Conservation (phyloP, 192 early-diverging fungal species). For the Podila clonocystis region DNA sequence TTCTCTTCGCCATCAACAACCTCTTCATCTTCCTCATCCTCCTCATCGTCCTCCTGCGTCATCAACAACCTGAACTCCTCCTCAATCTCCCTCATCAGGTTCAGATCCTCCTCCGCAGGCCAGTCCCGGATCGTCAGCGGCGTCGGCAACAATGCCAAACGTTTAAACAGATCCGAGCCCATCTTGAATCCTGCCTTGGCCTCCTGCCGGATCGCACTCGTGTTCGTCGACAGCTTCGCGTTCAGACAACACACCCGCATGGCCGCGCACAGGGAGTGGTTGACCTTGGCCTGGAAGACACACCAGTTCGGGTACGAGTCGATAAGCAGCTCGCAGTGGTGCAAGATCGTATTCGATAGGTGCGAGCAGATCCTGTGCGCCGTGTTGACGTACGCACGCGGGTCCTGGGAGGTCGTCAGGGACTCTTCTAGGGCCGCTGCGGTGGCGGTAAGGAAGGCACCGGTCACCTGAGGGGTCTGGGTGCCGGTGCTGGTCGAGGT, state of each 20-base stretch:
- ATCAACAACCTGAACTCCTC: slow-evolving; percentile 44
- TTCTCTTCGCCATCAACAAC: no score
- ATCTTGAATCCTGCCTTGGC: slow-evolving; percentile 50
- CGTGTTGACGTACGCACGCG: slow-evolving; percentile 28
- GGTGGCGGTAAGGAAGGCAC: no score
- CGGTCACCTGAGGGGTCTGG: no score
- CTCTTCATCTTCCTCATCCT: no score
- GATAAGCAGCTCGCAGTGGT: slow-evolving; percentile 38
- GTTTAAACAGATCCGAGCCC: slow-evolving; percentile 40
- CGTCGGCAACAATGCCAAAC: slow-evolving; percentile 21
- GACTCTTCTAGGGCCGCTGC: no score
- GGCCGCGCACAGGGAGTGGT: slow-evolving; percentile 27
- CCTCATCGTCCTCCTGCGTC: slow-evolving; percentile 22
- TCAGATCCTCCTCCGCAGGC: slow-evolving; percentile 50
- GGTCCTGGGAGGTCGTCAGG: no score
- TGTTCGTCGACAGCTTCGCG: slow-evolving; percentile 28
- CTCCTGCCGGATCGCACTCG: slow-evolving; percentile 27
- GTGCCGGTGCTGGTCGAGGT: no score
- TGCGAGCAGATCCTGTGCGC: slow-evolving; percentile 43
- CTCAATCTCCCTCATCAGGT: slow-evolving; percentile 37
- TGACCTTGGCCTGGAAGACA: slow-evolving; percentile 32
- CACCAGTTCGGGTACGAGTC: slow-evolving; percentile 47
- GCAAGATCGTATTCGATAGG: slow-evolving; percentile 44
- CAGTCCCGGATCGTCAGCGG: slow-evolving; percentile 50
- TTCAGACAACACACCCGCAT: slow-evolving; percentile 43